These are phyloP conservation scores for Saccharata proteae DNA, from an alignment of 2,329 filamentous ascomycete species.

Conservation along the genomic window DNA sequence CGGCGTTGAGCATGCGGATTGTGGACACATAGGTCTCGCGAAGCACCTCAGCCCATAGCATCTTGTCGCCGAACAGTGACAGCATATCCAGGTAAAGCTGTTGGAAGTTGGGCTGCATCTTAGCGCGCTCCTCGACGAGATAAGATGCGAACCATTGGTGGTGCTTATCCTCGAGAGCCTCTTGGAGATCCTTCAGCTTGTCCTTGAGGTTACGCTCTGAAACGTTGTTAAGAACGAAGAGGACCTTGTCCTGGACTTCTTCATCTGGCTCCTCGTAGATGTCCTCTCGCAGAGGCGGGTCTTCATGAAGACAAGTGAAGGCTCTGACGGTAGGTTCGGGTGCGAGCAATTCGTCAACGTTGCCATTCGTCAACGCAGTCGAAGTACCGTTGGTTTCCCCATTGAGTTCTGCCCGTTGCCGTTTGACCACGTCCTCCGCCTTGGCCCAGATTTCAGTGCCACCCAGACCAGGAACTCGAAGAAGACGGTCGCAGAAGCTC, in stretches of 20 bases:
- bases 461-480: conserved; percentile 70
- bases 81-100: conserved; percentile 84
- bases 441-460: conserved; percentile 75
- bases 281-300: conserved; percentile 50
- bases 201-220: conserved; percentile 77
- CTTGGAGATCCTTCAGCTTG: conserved; percentile 71
- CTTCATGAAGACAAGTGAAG: conserved; percentile 69
- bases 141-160: conserved; percentile 96
- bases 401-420: conserved; percentile 45
- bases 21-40: conserved; percentile 85
- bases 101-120: conserved; percentile 95
- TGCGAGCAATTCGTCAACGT: conserved; percentile 47
- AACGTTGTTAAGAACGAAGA: conserved; percentile 94
- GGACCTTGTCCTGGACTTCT: conserved; percentile 80
- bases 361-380: conserved; percentile 53
- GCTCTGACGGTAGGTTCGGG: conserved; percentile 53
- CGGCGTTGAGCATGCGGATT: conserved; percentile 77
- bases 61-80: conserved; percentile 65
- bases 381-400: conserved; percentile 41
- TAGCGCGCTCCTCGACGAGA: conserved; percentile 88
- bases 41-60: conserved; percentile 78
- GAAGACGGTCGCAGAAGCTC: conserved; percentile 77
- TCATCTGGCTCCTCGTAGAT: conserved; percentile 72
- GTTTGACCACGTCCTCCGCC: conserved; percentile 66
- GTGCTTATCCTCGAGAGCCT: conserved; percentile 66